These are phyloP conservation scores for Sugiyamaella floridensis DNA, from an alignment of 805 yeast species.

Conservation along the genomic window DNA sequence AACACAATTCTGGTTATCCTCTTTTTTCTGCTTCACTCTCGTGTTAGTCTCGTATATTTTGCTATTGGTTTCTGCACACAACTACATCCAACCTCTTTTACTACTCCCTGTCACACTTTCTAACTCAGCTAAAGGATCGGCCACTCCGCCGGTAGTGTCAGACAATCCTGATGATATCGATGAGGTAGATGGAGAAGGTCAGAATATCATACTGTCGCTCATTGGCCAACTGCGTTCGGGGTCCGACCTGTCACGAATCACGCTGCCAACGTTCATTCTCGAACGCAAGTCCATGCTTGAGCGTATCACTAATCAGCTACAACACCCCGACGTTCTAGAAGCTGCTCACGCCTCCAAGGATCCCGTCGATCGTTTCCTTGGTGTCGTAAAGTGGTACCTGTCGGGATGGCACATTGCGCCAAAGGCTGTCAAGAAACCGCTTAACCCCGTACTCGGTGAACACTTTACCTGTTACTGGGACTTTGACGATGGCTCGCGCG, in stretches of 20 bases:
- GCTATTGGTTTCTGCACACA: no score
- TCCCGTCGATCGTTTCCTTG: constrained; percentile 60
- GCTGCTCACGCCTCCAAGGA: constrained; percentile 58
- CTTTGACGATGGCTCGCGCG: constrained; percentile 49
- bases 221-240: constrained; percentile 92
- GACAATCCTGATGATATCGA: constrained; percentile 54
- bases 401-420: constrained; percentile 98
- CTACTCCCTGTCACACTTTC: no score
- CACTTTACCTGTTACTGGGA: constrained; percentile 91
- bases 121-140: neutral
- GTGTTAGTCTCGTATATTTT: no score
- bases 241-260: constrained; percentile 79
- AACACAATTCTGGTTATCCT: no score
- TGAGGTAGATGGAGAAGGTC: constrained; percentile 86
- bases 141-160: constrained; percentile 2
- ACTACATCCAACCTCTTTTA: no score
- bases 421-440: constrained; percentile 94
- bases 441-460: constrained; percentile 93
- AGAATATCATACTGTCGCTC: constrained; percentile 76
- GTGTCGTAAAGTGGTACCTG: constrained; percentile 81
- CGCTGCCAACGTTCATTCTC: constrained; percentile 89
- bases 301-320: constrained; percentile 82
- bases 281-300: constrained; percentile 96
- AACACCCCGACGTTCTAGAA: constrained; percentile 62
- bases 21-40: no score